Base-by-base conservation (phyloP, 768 basidiomycete genomes). In the Pisolithus tinctorius region DNA sequence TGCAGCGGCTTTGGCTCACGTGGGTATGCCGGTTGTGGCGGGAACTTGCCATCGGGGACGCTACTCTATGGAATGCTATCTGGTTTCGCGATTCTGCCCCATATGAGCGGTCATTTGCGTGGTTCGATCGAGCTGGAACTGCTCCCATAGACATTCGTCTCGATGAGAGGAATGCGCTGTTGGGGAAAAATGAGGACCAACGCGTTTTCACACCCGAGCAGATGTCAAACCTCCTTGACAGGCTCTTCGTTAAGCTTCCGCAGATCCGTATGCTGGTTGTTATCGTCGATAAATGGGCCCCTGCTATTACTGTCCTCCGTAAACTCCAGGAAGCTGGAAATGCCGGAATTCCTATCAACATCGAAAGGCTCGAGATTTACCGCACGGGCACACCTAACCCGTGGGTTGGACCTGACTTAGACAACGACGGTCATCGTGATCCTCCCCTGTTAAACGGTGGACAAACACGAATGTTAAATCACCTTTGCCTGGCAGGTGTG, bases 291-390 rank as follows among this genome's bases (percentile, higher is more conserved):
- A 68, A 73, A 48, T 81, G 81, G 80, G 74, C 78, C 31, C 72
- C 80, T 9, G 71, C 75, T 3, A 68, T 81, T 14, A 67, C 71
- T 4, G 68, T 81, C 48, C 63, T 87, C 51, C 71, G 80, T 48
- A 75, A 71, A 53, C 65, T 88, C 47, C 67, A 68, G 47, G 52
- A 59, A 4, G 68, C 70, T 2, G 72, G 70, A 7, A 57, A 56
- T 27, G 52, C 64, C 10, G 66, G 69, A 3, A 53, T 59, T 26
- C 65, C 73, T 16, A 70, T 78, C 54, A 69, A 66, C 38, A 61
- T 89, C n/a, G 74, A 83, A 55, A 79, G 79, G 27, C 67, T 88
- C 55, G 85, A 87, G 64, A 63, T 89, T 26, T 83, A 85, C 63
- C 79, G 83, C 30, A 67, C 70, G 13, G 80, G 79, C 4, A 52